Evolutionary conservation across 345 rosid species (phyloP), one percentile per base, ranked within the genome.

Genomic region (Chamaenerion angustifolium): DNA sequence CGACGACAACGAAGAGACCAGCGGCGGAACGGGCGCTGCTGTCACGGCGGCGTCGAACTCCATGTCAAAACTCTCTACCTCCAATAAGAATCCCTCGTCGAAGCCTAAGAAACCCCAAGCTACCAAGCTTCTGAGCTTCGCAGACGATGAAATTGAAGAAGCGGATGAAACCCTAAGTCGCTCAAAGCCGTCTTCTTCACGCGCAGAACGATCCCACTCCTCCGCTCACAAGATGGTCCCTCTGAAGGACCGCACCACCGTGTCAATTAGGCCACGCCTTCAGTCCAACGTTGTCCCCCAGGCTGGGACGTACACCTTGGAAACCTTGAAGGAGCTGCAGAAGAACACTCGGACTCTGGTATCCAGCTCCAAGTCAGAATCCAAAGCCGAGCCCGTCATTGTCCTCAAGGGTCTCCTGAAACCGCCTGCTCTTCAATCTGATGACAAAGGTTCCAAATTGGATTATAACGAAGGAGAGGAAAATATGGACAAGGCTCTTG

Each of bases 281-380:
- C 60, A 70, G 17, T 83, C 92, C 49, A 83, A 86, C 58, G 94
- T 88, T 45, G 76, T 65, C 54, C 86, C 97, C 4, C 97, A 82
- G 57, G 92, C 92, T 2, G 96, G 98, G 1, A 68, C 80, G 63
- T 90, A 90, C 64, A 81, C 98, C 13, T 81, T 75, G 66, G 98
- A 90, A 66, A 81, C 86, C 12, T 72, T 90, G 12, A 94, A 80
- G 16, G 92, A 90, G 77, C 96, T 90, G 27, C 77, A 74, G 43
- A 61, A 71, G 1, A 64, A 70, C 40, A 47, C 10, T 63, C 18
- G 86, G 76, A 55, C 88, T 83, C 35, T 76, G 52, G 67, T 62
- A 79, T 58, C 59, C 64, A 79, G 49, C 67, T 71, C 63, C 68
- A 68, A 52, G 58, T 66, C 60, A 49, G 58, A 41, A 16, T 42